Evolutionary conservation across 192 early-diverging fungal species (phyloP).

Genomic region (Entomortierella chlamydospora): DNA sequence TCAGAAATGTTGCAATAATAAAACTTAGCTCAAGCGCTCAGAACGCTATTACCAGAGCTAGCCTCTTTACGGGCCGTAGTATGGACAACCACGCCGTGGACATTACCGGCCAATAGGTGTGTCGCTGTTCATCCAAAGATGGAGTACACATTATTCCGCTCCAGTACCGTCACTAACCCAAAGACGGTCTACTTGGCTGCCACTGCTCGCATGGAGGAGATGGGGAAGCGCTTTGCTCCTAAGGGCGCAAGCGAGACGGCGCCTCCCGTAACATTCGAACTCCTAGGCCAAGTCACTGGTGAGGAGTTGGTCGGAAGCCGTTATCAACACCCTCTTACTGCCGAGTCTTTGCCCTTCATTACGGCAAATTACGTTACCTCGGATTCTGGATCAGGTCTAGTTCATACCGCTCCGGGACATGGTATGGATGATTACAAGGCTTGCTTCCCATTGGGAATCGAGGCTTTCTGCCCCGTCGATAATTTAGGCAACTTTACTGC

Average conservation of each 20-base stretch:
- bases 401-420: slow-evolving; percentile 85
- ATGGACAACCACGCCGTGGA: slow-evolving; percentile 90
- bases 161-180: slow-evolving; percentile 9
- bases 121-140: slow-evolving; percentile 42
- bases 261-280: slow-evolving; percentile 1
- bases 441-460: slow-evolving; percentile 64
- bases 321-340: slow-evolving; percentile 68
- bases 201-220: slow-evolving; percentile 40
- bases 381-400: slow-evolving; percentile 79
- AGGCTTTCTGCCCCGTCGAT: slow-evolving; percentile 76
- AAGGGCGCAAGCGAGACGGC: not conserved
- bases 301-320: slow-evolving; percentile 62
- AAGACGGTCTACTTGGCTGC: slow-evolving; percentile 33
- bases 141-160: slow-evolving; percentile 34
- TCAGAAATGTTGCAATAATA: not conserved
- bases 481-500: slow-evolving; percentile 71
- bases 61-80: slow-evolving; percentile 58
- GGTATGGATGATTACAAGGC: slow-evolving; percentile 84
- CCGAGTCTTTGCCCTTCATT: slow-evolving; percentile 63
- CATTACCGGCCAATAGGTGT: slow-evolving; percentile 75
- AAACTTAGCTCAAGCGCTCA: slow-evolving; percentile 12
- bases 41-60: slow-evolving; percentile 9
- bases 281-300: slow-evolving; percentile 46
- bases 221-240: slow-evolving; percentile 27
- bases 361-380: slow-evolving; percentile 72